Percentiles rank a stretch among this genome's conserved stretches.
phyloP scores from a whole-genome alignment of 371 early-diverging fungal genomes.

The Gilbertella persicaria region DNA sequence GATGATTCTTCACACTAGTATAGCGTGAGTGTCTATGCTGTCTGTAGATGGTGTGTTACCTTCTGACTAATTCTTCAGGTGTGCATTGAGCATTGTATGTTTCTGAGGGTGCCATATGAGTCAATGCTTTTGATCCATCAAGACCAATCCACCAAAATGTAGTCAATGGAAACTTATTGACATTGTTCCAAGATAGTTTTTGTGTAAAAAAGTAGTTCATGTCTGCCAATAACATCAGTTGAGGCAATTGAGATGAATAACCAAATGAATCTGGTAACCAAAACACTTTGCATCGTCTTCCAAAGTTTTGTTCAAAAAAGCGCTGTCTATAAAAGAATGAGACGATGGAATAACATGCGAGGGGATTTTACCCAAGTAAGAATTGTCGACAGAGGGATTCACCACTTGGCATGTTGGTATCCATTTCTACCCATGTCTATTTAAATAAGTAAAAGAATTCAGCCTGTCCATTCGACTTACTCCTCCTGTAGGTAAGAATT shows the following conservation, averaged over 20 bases:
- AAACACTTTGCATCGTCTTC: slow-evolving; percentile 74
- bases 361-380: slow-evolving; percentile 74
- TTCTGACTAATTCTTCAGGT: slow-evolving; percentile 33
- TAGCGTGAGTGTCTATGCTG: not conserved
- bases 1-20: slow-evolving; percentile 74
- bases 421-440: slow-evolving; percentile 97
- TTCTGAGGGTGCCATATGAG: slow-evolving; percentile 42
- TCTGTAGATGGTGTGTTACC: slow-evolving; percentile 3
- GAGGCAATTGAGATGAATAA: slow-evolving; percentile 63
- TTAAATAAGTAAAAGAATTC: not conserved
- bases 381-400: slow-evolving; percentile 94
- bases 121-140: slow-evolving; percentile 36
- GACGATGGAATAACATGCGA: not conserved
- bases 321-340: slow-evolving; percentile 53
- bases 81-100: slow-evolving; percentile 43
- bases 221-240: slow-evolving; percentile 76
- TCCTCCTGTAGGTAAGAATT: slow-evolving; percentile 90
- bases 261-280: slow-evolving; percentile 95
- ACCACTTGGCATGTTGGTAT: slow-evolving; percentile 93
- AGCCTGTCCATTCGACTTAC: slow-evolving; percentile 24
- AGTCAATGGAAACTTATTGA: slow-evolving; percentile 94
- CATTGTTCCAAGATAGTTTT: slow-evolving; percentile 95
- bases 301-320: slow-evolving; percentile 82
- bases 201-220: slow-evolving; percentile 94
- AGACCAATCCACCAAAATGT: slow-evolving; percentile 77